phyloP scores from a whole-genome alignment of 1,139 yeast genomes.

The Lodderomyces oxycetoniae region DNA sequence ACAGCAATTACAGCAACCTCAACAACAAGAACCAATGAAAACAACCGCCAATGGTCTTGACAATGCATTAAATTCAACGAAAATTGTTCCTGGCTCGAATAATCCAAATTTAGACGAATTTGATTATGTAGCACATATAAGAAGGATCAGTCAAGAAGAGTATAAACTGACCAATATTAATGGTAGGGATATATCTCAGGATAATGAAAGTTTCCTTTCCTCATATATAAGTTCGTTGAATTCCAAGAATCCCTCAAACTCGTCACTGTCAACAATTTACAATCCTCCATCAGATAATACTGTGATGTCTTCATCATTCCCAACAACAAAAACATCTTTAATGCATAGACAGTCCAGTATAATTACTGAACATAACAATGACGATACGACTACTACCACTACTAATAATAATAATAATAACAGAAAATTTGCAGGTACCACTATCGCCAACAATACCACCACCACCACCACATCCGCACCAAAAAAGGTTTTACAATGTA shows the following conservation, averaged over 20 bases:
- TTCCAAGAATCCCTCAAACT: slow-evolving; percentile 41
- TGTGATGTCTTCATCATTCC: not conserved
- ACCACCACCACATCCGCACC: slow-evolving; percentile 1
- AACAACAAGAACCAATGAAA: not conserved
- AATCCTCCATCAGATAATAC: not conserved
- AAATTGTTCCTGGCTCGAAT: slow-evolving; percentile 8
- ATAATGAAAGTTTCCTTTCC: slow-evolving; percentile 28
- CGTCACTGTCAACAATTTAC: slow-evolving; percentile 20
- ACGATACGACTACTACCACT: slow-evolving; percentile 3
- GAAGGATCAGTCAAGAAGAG: slow-evolving; percentile 41
- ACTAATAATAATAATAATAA: slow-evolving; percentile 5
- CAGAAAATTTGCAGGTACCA: slow-evolving; percentile 15
- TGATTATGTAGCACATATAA: slow-evolving; percentile 46
- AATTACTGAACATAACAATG: too few relatives aligned
- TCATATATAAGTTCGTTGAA: slow-evolving; percentile 30
- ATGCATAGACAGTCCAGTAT: slow-evolving; percentile 10
- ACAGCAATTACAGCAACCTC: too few relatives aligned
- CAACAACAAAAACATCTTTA: not conserved
- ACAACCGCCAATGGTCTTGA: not conserved
- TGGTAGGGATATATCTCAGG: not conserved
- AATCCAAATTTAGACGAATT: slow-evolving; percentile 39
- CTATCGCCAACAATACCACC: not conserved
- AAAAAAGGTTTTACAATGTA: slow-evolving; percentile 34
- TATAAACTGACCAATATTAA: slow-evolving; percentile 13
- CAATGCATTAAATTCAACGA: not conserved